Conservation (phyloP, 352 stramenopile genomes). For the Globisporangium alternatum region DNA sequence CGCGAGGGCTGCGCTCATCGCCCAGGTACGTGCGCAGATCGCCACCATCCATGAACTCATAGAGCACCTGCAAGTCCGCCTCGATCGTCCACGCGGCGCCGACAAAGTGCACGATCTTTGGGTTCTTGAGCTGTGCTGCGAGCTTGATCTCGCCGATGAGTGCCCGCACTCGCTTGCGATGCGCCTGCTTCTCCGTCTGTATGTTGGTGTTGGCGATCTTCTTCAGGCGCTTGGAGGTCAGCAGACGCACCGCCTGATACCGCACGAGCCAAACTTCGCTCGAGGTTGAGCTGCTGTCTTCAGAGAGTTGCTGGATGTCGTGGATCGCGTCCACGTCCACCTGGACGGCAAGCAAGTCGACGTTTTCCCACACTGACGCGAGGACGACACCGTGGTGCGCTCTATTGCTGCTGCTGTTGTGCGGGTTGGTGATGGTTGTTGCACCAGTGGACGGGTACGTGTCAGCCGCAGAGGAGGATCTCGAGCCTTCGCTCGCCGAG, state of each 20-base stretch:
- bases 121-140: neutral
- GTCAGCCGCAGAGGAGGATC: neutral
- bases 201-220: neutral
- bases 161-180: neutral
- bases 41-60: constrained; percentile 11
- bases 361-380: neutral
- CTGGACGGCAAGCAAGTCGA: neutral
- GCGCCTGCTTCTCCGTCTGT: neutral
- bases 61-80: constrained; percentile 16
- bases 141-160: constrained; percentile 2
- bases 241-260: neutral
- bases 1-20: neutral
- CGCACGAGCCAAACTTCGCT: constrained; percentile 3
- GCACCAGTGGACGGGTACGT: neutral
- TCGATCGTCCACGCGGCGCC: constrained; percentile 16
- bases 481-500: neutral
- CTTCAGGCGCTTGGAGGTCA: constrained; percentile 1
- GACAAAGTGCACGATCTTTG: constrained; percentile 10
- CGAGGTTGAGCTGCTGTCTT: no score
- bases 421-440: neutral
- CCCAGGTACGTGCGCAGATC: neutral
- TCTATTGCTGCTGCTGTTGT: neutral
- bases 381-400: neutral
- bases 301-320: neutral
- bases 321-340: neutral